phyloP scores from a whole-genome alignment of 2,329 filamentous ascomycete species.

The Orbilia blumenaviensis region DNA sequence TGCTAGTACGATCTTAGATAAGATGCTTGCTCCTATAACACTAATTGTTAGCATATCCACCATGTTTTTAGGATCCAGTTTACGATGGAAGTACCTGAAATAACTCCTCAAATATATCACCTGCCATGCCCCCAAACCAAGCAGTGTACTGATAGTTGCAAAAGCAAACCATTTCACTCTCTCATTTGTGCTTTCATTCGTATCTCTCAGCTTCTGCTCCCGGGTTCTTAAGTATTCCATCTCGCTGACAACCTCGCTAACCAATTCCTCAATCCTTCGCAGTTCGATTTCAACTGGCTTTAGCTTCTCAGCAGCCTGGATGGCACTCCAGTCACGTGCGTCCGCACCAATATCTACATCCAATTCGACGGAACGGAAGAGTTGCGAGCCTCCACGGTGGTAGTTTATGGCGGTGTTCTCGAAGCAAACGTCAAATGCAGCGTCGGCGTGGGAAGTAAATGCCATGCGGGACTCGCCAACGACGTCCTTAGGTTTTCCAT shows the following conservation, averaged over 20 bases:
- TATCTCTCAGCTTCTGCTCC: conserved; percentile 96
- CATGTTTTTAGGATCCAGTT: neutral
- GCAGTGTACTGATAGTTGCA: conserved; percentile 87
- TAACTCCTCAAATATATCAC: conserved; percentile 97
- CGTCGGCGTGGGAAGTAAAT: conserved; percentile 91
- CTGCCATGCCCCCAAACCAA: conserved; percentile 93
- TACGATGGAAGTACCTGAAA: conserved; percentile 73
- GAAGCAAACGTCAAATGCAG: conserved; percentile 95
- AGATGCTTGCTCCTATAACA: conserved; percentile 72
- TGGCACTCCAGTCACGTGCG: conserved; percentile 96
- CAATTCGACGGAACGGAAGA: conserved; percentile 70
- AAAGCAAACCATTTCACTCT: conserved; percentile 99
- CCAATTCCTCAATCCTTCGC: conserved; percentile 88
- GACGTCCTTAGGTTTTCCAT: conserved; percentile 88
- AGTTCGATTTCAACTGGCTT: conserved; percentile 96
- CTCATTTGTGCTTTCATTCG: conserved; percentile 99
- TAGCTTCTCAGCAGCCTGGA: conserved; percentile 95
- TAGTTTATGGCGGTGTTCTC: conserved; percentile 73
- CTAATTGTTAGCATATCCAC: conserved; percentile 1
- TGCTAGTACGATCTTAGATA: conserved; percentile 64
- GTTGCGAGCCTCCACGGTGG: conserved; percentile 54
- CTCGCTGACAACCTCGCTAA: conserved; percentile 85
- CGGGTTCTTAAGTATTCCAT: conserved; percentile 93
- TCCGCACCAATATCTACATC: conserved; percentile 97
- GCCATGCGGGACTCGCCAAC: conserved; percentile 90